phyloP scores from a whole-genome alignment of 2,329 filamentous ascomycete species.

The Diaporthe sp. region DNA sequence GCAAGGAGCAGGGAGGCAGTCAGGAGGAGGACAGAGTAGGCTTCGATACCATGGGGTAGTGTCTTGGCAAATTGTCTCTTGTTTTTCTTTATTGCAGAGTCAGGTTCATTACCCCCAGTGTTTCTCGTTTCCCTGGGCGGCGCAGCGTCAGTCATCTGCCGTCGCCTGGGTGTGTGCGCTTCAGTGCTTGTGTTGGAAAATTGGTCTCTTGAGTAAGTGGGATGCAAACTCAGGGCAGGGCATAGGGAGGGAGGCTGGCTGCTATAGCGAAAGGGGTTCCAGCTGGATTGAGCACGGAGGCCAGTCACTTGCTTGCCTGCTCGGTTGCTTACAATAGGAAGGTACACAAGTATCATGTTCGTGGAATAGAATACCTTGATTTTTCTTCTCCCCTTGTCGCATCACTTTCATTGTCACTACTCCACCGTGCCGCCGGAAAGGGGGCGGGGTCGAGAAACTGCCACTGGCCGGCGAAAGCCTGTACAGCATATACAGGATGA shows the following conservation, averaged over 20 bases:
- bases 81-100: slow-evolving; percentile 20
- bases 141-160: neutral
- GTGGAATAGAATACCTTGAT: slow-evolving; percentile 11
- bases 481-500: neutral
- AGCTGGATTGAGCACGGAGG: neutral
- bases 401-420: neutral
- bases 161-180: neutral
- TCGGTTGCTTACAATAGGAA: neutral
- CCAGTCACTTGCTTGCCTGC: slow-evolving; percentile 5
- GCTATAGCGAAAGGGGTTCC: neutral
- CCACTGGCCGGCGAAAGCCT: neutral
- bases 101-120: slow-evolving; percentile 22
- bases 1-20: neutral
- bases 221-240: neutral
- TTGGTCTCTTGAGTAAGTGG: neutral
- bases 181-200: slow-evolving; percentile 14
- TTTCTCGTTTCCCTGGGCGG: neutral
- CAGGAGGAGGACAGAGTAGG: slow-evolving; percentile 9
- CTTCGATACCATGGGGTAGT: slow-evolving; percentile 29
- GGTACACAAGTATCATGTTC: slow-evolving; percentile 20
- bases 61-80: slow-evolving; percentile 19
- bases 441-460: neutral
- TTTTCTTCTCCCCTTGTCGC: neutral
- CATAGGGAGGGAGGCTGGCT: neutral
- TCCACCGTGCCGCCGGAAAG: neutral